Conservation (phyloP, 352 stramenopile genomes). For the Poterioochromonas sp. region DNA sequence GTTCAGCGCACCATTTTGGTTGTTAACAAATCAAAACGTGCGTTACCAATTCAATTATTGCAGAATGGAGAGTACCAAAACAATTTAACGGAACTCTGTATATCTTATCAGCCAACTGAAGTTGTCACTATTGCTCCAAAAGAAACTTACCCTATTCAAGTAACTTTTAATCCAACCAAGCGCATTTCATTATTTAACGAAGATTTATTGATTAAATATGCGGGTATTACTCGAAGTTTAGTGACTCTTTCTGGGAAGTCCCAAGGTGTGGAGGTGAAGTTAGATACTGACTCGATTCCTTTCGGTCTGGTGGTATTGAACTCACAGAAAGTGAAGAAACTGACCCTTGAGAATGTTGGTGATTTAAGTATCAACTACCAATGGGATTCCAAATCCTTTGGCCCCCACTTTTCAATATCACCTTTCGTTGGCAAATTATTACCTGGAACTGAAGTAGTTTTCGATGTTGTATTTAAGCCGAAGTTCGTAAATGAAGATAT, state of each 20-base stretch:
- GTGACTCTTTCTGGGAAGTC: constrained; percentile 66
- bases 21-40: constrained; percentile 68
- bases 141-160: constrained; percentile 60
- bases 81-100: constrained; percentile 45
- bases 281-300: constrained; percentile 72
- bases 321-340: constrained; percentile 63
- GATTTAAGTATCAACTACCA: constrained; percentile 74
- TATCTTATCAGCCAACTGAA: constrained; percentile 58
- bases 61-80: constrained; percentile 40
- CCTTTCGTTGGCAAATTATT: constrained; percentile 66
- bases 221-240: constrained; percentile 61
- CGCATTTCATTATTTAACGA: constrained; percentile 45
- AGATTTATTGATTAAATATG: constrained; percentile 46
- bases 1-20: constrained; percentile 60
- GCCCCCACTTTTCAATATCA: constrained; percentile 63
- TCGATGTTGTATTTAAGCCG: constrained; percentile 80
- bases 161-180: constrained; percentile 43
- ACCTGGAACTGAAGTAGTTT: constrained; percentile 66
- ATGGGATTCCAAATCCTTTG: constrained; percentile 65
- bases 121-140: constrained; percentile 61
- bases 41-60: constrained; percentile 58
- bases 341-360: constrained; percentile 75
- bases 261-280: constrained; percentile 73
- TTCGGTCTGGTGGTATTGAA: constrained; percentile 77
- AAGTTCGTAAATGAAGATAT: constrained; percentile 65